phyloP scores from a whole-genome alignment of 306 rosid species.

The Hippophae gyantsensis region DNA sequence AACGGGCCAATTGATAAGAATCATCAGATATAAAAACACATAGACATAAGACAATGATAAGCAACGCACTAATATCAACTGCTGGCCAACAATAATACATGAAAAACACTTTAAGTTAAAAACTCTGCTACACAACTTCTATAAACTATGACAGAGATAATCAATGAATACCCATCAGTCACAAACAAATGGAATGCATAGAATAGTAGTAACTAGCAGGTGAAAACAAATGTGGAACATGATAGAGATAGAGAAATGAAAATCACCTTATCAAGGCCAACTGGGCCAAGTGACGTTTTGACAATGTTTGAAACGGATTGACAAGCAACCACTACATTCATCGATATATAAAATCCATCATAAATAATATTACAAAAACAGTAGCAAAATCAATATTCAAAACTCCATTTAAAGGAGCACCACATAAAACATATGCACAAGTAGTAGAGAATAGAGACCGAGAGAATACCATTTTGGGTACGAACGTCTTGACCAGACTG shows the following conservation, averaged over 20 bases:
- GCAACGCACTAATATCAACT: background rate
- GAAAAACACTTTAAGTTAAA: too few species aligned
- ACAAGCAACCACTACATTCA: slow-evolving; percentile 61
- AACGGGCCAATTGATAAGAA: background rate
- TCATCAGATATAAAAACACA: too few species aligned
- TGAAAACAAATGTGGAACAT: background rate
- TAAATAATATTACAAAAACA: background rate
- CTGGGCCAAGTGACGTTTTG: slow-evolving; percentile 89
- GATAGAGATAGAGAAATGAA: background rate
- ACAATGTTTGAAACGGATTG: slow-evolving; percentile 92
- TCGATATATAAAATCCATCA: background rate
- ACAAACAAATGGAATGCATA: background rate
- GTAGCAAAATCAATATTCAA: background rate
- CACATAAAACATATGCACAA: background rate
- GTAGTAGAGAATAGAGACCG: background rate
- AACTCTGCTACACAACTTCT: too few species aligned
- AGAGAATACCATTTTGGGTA: slow-evolving; percentile 70
- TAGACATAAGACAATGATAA: too few species aligned
- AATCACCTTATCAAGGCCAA: slow-evolving; percentile 90
- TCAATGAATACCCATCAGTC: too few species aligned
- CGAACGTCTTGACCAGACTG: slow-evolving; percentile 94
- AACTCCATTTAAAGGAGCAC: too few species aligned
- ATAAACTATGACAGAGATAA: too few species aligned
- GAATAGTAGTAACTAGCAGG: background rate
- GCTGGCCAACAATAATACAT: background rate